A percentile compares a stretch with the other conserved stretches of the same genome.
phyloP scores from a whole-genome alignment of 2,329 filamentous ascomycete genomes.

The Nemania sp. region DNA sequence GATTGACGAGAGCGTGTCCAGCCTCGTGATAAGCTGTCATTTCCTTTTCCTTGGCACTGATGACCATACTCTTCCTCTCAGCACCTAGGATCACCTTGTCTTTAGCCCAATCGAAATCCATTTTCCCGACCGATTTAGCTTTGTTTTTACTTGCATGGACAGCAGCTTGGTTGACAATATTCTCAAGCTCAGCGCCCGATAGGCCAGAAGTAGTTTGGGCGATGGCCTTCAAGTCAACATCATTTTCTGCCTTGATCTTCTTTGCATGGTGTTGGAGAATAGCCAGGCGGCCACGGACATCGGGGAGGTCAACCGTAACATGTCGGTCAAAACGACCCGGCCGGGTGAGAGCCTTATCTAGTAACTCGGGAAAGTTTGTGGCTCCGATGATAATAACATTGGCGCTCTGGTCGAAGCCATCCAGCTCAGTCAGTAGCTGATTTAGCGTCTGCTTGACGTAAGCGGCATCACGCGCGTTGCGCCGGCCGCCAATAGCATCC shows the following conservation, averaged over 20 bases:
- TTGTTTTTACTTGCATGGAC: slow-evolving; percentile 93
- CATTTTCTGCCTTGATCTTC: slow-evolving; percentile 83
- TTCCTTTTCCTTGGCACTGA: slow-evolving; percentile 92
- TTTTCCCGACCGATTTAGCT: slow-evolving; percentile 77
- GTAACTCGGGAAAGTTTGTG: slow-evolving; percentile 93
- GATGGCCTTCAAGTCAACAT: slow-evolving; percentile 86
- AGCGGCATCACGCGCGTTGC: slow-evolving; percentile 90
- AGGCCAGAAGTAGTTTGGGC: slow-evolving; percentile 91
- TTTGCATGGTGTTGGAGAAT: slow-evolving; percentile 95
- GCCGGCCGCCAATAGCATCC: slow-evolving; percentile 93
- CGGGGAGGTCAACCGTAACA: slow-evolving; percentile 87
- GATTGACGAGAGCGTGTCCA: slow-evolving; percentile 89
- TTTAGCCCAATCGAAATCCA: slow-evolving; percentile 96
- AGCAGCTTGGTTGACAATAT: slow-evolving; percentile 95
- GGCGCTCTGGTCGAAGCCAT: slow-evolving; percentile 94
- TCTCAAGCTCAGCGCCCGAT: slow-evolving; percentile 95
- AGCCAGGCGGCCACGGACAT: slow-evolving; percentile 91
- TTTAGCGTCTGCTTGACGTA: slow-evolving; percentile 98
- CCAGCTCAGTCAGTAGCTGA: slow-evolving; percentile 94
- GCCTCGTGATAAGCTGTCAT: slow-evolving; percentile 98
- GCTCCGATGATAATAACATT: slow-evolving; percentile 96
- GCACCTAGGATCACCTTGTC: slow-evolving; percentile 98
- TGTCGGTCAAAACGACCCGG: slow-evolving; percentile 97
- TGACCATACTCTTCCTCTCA: slow-evolving; percentile 88
- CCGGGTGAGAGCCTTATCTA: slow-evolving; percentile 94